These are phyloP conservation scores for Mitragyna speciosa DNA, from an alignment of 257 asterid genomes.

Conservation along the genomic window DNA sequence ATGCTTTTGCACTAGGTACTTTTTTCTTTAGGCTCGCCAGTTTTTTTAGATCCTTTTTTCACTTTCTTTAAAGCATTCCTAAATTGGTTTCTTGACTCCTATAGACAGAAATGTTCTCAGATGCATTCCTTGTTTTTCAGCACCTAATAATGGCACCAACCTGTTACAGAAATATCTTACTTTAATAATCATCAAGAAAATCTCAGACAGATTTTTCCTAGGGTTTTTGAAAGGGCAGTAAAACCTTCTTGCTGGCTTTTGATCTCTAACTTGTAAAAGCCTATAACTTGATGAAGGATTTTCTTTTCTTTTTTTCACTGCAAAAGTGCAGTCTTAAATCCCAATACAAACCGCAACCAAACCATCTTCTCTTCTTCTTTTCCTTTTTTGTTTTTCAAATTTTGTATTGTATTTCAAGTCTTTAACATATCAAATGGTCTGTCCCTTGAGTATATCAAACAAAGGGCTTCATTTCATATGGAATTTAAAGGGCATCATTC, in stretches of 20 bases:
- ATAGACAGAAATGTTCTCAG: constrained; percentile 18
- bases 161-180: constrained; percentile 4
- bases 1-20: not conserved
- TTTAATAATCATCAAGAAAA: not conserved
- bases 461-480: not conserved
- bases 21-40: not conserved
- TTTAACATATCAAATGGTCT: not conserved
- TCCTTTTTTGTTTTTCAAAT: too few relatives aligned
- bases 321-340: not conserved
- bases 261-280: not conserved
- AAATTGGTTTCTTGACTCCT: constrained; percentile 14
- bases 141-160: not conserved
- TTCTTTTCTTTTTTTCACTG: not conserved
- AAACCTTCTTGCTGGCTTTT: not conserved
- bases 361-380: not conserved
- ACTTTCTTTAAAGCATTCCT: not conserved
- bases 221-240: constrained; percentile 14
- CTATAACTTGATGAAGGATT: not conserved
- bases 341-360: not conserved
- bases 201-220: not conserved
- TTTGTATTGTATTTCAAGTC: too few relatives aligned
- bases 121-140: constrained; percentile 26
- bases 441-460: not conserved
- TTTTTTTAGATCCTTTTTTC: not conserved
- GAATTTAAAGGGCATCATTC: not conserved